Base-by-base conservation (phyloP, 257 asterid genomes). In the Voacanga thouarsii region DNA sequence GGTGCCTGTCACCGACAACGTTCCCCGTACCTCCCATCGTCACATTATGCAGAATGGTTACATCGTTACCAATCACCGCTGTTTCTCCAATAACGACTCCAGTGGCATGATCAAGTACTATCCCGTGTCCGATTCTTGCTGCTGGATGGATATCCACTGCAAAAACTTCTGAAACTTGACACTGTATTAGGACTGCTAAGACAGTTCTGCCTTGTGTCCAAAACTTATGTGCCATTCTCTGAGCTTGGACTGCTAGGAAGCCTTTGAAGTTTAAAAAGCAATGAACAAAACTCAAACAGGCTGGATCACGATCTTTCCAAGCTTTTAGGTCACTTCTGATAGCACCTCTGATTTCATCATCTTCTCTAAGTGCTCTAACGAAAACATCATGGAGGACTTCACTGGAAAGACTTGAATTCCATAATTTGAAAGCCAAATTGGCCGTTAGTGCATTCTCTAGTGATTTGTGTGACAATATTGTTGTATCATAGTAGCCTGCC, bases 91-190 rank as follows among this genome's bases (percentile, higher is more conserved):
- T 21, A 21, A 80, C 84, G 4, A 80, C 76, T 59, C 84, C 80
- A 5, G 74, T 76, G 28, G 78, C 84, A 76, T 76, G 84, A 76
- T 80, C 80, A n/a, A 80, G 56, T 0, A 80, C 72, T 55, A 80
- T 71, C 80, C 83, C 84, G 19, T 50, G 47, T 67, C 84, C 84
- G 1, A 80, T 70, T 23, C 41, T 70, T 1, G 84, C 80, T 23
- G 78, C 78, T 7, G 84, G 84, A 71, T 80, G 84, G 26, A 80
- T 80, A 47, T 80, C 84, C 23, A 76, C 80, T 41, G 74, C 84
- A 72, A 80, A 70, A 16, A 50, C 80, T 33, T 80, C 80, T 0
- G 84, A 80, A 69, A 80, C 84, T 41, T 80, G 77, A 47, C 50
- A 71, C 74, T 80, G 84, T 28, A 80, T n/a, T 6, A 80, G 21